phyloP scores from a whole-genome alignment of 1,139 yeast species.

The Hyphopichia pseudoburtonii region DNA sequence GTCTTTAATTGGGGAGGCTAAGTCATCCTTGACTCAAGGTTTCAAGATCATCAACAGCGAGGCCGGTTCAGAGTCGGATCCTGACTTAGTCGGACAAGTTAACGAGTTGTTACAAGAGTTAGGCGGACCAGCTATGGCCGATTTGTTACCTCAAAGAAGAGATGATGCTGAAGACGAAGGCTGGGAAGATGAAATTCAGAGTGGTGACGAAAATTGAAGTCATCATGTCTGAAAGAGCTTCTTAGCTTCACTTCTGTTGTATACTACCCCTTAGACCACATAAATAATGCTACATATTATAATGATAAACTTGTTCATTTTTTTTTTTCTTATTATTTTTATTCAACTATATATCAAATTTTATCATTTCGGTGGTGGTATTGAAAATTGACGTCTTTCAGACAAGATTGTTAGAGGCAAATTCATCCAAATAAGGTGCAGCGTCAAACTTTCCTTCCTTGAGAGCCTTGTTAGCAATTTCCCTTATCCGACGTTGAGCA shows the following conservation, averaged over 20 bases:
- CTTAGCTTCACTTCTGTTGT: background rate
- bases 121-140: slow-evolving; percentile 58
- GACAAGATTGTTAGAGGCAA: background rate
- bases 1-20: slow-evolving; percentile 43
- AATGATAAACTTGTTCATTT: background rate
- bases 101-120: slow-evolving; percentile 48
- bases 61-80: slow-evolving; percentile 49
- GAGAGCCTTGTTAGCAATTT: slow-evolving; percentile 15
- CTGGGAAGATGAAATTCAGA: slow-evolving; percentile 47
- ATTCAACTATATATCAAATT: too few species aligned
- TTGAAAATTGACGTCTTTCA: background rate
- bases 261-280: too few species aligned
- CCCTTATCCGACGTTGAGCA: slow-evolving; percentile 21
- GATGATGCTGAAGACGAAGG: slow-evolving; percentile 42
- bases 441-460: slow-evolving; percentile 1
- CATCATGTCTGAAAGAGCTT: too few species aligned
- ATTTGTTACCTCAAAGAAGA: slow-evolving; percentile 43
- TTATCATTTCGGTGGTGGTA: background rate
- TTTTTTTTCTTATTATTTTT: too few species aligned
- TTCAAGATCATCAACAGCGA: slow-evolving; percentile 47
- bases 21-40: slow-evolving; percentile 57
- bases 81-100: slow-evolving; percentile 56
- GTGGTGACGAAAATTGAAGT: slow-evolving; percentile 18
- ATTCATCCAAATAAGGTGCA: slow-evolving; percentile 2
- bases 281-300: too few species aligned